Base-by-base conservation (phyloP, 768 basidiomycete species). In the Heimioporus sp. region DNA sequence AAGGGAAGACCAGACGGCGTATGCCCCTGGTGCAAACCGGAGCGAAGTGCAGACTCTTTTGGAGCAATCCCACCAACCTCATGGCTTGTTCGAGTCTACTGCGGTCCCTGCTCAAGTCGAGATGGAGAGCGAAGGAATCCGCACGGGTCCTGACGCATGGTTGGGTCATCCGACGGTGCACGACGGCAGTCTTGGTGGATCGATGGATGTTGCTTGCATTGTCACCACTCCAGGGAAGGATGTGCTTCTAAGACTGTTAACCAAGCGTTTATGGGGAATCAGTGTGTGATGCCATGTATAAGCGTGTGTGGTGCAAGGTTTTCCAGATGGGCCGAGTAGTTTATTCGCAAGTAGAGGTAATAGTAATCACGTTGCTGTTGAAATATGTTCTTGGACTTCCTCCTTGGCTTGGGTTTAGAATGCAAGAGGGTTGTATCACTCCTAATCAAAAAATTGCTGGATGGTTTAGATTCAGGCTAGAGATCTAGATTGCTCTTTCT, bases 21-120 rank as follows among this genome's bases (percentile, higher is more conserved):
- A 88, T 65, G 76, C 80, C 2, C 80, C 81, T 2, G 86, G 87
- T 9, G 72, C 73, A 13, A 90, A 85, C 64, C 82, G 88, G 39
- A 81, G 83, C 7, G 66, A 80, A 52, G 77, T 83, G 1, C 86
- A 89, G 57, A 75, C 75, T 30, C 71, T 76, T 55, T 67, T 83
- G 21, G 77, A 80, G 46, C 52, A 67, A 60, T 49, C 64, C 59
- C 53, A 61, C 60, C 44, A 67, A 60, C 46, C 36, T 40, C 71
- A 73, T 54, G 67, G 62, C 2, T 55, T 70, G 16, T 71, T 75
- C 66, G 81, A 83, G 63, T 80, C 81, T 8, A 74, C 70, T 13
- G 78, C 75, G 0, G 44, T 83, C 7, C 84, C 84, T 15, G 82
- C 80, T 2, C 78, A 70, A 52, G 79, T 83, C 10, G 78, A 78